Base-by-base conservation (phyloP, 495 filamentous ascomycete species). In the Cladorrhinum samala region DNA sequence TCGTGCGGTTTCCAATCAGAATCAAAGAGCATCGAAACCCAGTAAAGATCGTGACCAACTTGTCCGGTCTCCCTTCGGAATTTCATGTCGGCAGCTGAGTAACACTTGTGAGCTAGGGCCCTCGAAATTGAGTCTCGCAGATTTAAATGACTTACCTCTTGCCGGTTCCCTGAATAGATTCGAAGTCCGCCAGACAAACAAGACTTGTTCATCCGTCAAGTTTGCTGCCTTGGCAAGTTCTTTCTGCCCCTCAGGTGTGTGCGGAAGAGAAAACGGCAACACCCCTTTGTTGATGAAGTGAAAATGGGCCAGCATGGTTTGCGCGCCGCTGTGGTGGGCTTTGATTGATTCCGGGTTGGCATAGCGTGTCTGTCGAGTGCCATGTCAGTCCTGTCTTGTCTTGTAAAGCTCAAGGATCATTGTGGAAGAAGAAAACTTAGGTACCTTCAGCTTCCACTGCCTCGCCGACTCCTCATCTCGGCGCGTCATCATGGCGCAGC, bases 251-350 rank as follows among this genome's bases (percentile, higher is more conserved):
- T 37, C 44, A 14, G 17, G 45, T 2, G 38, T 59, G 16, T 57
- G 52, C 0, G 61, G 53, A 16, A 63, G 39, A 3, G 50, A 41
- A 46, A 66, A 64, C 9, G 63, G 63, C 1, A 56, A 9, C 5
- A 63, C 60, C 17, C 63, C 72, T 42, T 74, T 72, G 55, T 68
- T 75, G 50, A 66, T 65, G 44, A 68, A 69, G 57, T 76, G 73
- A 44, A 71, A 76, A 50, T 75, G 67, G 1, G 68, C 61, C 0
- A 76, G 59, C 33, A 75, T 65, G 19, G 72, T 72, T 46, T 75
- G 72, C 6, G 72, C 71, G 4, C 72, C 71, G 23, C 25, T 49
- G 24, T 65, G 62, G 38, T 62, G 59, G 9, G 54, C 54, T 6
- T 25, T 38, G 33, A 65, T 62, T 52, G 51, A 58, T 27, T 46